phyloP scores from a whole-genome alignment of 169 alveolate genomes.

The Plasmodium coatneyi region DNA sequence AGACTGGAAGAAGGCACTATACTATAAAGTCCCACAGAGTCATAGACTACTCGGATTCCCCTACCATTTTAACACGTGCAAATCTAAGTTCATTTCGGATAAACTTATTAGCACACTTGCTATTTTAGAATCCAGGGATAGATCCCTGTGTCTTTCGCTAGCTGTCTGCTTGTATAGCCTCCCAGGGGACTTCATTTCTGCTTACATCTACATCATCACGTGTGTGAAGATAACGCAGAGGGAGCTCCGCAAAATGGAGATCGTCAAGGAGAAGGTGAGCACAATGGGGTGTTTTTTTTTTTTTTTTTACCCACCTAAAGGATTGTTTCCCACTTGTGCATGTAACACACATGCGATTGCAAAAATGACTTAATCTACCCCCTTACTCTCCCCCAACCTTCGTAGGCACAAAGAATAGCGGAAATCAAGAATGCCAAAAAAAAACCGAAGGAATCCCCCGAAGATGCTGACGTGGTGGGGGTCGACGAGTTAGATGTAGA shows the following conservation, averaged over 20 bases:
- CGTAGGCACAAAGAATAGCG: constrained; percentile 55
- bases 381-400: background rate
- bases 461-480: background rate
- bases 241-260: constrained; percentile 34
- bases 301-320: background rate
- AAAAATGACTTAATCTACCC: background rate
- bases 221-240: constrained; percentile 69
- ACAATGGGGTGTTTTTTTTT: background rate
- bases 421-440: constrained; percentile 35
- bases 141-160: constrained; percentile 56
- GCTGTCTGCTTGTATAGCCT: constrained; percentile 71
- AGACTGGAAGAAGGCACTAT: constrained; percentile 87
- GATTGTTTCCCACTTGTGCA: background rate
- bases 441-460: background rate
- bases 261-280: constrained; percentile 38
- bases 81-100: constrained; percentile 62
- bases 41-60: constrained; percentile 77
- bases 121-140: constrained; percentile 63
- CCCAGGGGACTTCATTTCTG: constrained; percentile 54
- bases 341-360: background rate
- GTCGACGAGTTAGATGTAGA: constrained; percentile 4
- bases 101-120: constrained; percentile 68
- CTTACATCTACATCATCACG: constrained; percentile 42
- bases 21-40: constrained; percentile 86
- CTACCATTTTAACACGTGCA: constrained; percentile 73